Base-by-base conservation (phyloP, 1,139 yeast species). In the Saccharomycopsis hybrid region DNA sequence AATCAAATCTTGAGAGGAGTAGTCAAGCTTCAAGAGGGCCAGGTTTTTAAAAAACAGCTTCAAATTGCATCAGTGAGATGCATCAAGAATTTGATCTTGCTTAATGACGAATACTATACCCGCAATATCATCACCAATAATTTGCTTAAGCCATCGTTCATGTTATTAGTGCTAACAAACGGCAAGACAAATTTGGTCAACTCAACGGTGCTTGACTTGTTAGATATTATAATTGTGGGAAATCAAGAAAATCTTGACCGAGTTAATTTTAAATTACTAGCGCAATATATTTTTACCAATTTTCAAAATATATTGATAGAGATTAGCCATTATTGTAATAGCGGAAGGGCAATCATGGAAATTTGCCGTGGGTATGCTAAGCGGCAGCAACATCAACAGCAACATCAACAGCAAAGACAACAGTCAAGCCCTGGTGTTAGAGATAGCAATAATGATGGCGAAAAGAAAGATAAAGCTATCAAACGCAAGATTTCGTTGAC, bases 181-280 rank as follows among this genome's bases (percentile, higher is more conserved):
- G 67, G 72, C 39, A 67, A 68, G 43, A 80, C 84, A 60, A 85
- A 82, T 60, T 68, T 90, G 54, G 75, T 86, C 1, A 85, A 80
- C 60, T 87, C 96, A 0, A 75, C 94, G 2, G 77, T 94, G 57
- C 70, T 89, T 49, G 92, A 85, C 59, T 70, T 90, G 41, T 67
- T 88, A 48, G 84, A 80, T 56, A 65, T 74, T 2, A 65, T 86
- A 2, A 61, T 74, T 5, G 65, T 60, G 33, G 64, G 63, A 13
- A 44, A 46, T 39, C 55, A 58, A 11, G 62, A 57, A 35, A 57
- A 56, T 32, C 54, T 56, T 28, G 28, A 29, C 47, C 43, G 27
- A 24, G 48, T 38, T 38, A 51, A 52, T 36, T 44, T 7, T 55
- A 31, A 43, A 39, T 48, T 38, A 25, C 9, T 43, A 24, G 32